These are phyloP conservation scores for Vaccinium myrtillus DNA, from an alignment of 148 eudicot species.

Conservation along the genomic window DNA sequence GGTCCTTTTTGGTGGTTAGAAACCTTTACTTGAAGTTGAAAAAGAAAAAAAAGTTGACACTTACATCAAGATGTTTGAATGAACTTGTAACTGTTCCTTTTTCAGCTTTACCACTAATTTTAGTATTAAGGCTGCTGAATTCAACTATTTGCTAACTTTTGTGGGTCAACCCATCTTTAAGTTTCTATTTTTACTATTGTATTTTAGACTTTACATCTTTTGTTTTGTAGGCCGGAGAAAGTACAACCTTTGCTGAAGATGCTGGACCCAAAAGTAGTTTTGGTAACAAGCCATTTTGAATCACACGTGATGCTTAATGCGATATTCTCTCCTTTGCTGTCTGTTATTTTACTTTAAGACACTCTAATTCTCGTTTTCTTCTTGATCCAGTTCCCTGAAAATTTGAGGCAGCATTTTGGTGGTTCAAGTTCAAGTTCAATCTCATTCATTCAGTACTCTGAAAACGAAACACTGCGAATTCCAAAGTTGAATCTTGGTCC, in stretches of 20 bases:
- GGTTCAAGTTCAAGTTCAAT: constrained; percentile 28
- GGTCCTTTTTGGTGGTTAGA: background rate
- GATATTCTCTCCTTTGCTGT: background rate
- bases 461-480: constrained; percentile 38
- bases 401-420: constrained; percentile 27
- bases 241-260: constrained; percentile 53
- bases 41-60: background rate
- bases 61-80: background rate
- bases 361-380: constrained; percentile 16
- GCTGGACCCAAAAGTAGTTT: constrained; percentile 54
- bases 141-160: background rate
- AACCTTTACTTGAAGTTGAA: background rate
- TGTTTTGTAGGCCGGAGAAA: constrained; percentile 50
- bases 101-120: background rate
- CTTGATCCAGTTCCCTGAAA: constrained; percentile 60
- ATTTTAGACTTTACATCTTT: background rate
- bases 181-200: background rate
- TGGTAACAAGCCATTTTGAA: constrained; percentile 42
- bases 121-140: background rate
- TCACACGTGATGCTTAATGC: background rate
- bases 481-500: constrained; percentile 41
- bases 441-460: constrained; percentile 40
- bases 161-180: background rate
- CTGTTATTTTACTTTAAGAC: background rate
- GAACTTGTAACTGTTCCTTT: background rate